phyloP scores from a whole-genome alignment of 2,329 filamentous ascomycete species.

The Cryphonectria parasitica region DNA sequence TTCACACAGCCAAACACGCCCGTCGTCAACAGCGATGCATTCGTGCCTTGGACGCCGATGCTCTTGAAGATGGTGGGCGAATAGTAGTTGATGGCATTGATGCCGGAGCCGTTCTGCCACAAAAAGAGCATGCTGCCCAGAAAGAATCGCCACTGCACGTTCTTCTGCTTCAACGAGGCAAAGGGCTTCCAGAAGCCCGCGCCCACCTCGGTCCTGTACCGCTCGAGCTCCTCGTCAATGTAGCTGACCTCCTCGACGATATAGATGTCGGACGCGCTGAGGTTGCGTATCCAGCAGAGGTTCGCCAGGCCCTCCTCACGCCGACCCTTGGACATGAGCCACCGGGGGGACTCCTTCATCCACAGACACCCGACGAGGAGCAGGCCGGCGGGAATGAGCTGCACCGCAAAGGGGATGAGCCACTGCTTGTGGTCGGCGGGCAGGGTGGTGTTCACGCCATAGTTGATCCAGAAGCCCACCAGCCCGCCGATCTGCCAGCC shows the following conservation, averaged over 20 bases:
- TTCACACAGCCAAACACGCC: conserved; percentile 80
- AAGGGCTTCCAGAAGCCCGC: conserved; percentile 78
- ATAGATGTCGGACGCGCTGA: conserved; percentile 61
- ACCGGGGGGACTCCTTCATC: conserved; percentile 69
- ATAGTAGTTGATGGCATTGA: conserved; percentile 82
- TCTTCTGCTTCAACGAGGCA: conserved; percentile 56
- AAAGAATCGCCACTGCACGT: conserved; percentile 72
- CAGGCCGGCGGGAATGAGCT: conserved; percentile 68
- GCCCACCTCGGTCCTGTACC: conserved; percentile 65
- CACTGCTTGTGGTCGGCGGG: conserved; percentile 57
- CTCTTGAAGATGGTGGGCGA: conserved; percentile 68
- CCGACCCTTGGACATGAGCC: conserved; percentile 66
- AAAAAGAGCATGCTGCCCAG: conserved; percentile 76
- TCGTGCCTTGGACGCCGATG: conserved; percentile 51
- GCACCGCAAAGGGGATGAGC: conserved; percentile 68
- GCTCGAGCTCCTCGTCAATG: conserved; percentile 71
- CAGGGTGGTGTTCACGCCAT: conserved; percentile 59
- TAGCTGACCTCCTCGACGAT: conserved; percentile 74
- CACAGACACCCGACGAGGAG: conserved; percentile 63
- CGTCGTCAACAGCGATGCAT: conserved; percentile 60
- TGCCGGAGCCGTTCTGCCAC: conserved; percentile 77
- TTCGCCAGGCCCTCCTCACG: conserved; percentile 62
- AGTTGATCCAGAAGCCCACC: conserved; percentile 70
- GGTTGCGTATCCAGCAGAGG: conserved; percentile 68
- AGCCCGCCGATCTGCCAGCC: conserved; percentile 67